Conservation (phyloP, 352 stramenopile species). For the Aphanomyces astaci region DNA sequence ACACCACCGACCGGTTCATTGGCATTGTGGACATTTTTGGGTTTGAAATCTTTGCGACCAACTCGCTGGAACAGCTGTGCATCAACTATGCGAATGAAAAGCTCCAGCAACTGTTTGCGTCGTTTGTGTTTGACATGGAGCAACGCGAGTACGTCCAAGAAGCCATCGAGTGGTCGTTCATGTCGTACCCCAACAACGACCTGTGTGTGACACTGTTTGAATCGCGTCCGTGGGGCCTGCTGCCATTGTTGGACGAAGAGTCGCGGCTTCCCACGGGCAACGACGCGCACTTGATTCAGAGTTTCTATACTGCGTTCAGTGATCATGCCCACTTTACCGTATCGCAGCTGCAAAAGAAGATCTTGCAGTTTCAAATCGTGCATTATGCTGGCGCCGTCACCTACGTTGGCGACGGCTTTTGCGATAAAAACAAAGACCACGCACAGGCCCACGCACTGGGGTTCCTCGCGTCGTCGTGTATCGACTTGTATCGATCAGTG, state of each 20-base stretch:
- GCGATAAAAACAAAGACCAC: conserved; percentile 11
- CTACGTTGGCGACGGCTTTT: conserved; percentile 3
- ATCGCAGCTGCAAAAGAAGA: conserved; percentile 15
- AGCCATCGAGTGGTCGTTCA: conserved; percentile 70
- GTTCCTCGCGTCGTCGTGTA: background rate
- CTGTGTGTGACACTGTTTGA: conserved; percentile 70
- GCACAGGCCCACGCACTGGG: background rate
- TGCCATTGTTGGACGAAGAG: conserved; percentile 34
- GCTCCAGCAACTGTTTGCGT: conserved; percentile 83
- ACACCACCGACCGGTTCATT: conserved; percentile 38
- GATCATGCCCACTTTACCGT: conserved; percentile 37
- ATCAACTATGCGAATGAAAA: conserved; percentile 96
- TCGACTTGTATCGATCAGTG: background rate
- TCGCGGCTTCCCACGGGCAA: conserved; percentile 25
- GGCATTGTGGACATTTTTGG: conserved; percentile 88
- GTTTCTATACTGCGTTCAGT: conserved; percentile 28
- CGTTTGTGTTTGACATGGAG: conserved; percentile 57
- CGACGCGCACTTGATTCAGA: conserved; percentile 22
- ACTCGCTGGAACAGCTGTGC: conserved; percentile 92
- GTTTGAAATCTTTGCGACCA: conserved; percentile 82
- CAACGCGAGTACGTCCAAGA: conserved; percentile 58
- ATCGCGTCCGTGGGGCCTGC: conserved; percentile 32
- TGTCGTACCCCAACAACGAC: conserved; percentile 74
- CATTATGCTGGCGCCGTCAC: background rate
- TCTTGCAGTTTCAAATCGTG: conserved; percentile 14